Base-by-base conservation (phyloP, 192 early-diverging fungal species). In the Podila epicladia region DNA sequence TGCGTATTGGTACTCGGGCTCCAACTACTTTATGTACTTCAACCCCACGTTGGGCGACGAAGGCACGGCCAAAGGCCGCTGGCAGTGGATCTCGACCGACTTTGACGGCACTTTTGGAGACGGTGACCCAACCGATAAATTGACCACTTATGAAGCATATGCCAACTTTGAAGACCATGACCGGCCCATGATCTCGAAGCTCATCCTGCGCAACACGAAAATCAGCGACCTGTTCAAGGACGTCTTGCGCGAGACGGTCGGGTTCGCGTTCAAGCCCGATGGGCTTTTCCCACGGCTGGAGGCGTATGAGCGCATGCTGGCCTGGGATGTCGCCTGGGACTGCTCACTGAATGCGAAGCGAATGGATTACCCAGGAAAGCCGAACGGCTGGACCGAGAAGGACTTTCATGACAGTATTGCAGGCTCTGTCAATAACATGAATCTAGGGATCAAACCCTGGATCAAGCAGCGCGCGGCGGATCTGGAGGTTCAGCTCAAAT, bases 51-150 rank as follows among this genome's bases (percentile, higher is more conserved):
- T 69, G 15, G 22, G 51, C 3, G 24, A 55, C 22, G 17, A 7
- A 3, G 37, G 5, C 9, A 31, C 64, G 7, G 3, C 29, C 29
- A 66, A 69, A 8, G 74, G 71, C 2, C 51, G 45, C 19, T 84
- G 77, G 77, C 74, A 78, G 20, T 67, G 79, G 22, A 82, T 84
- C 33, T 75, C 83, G 15, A 82, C 79, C 32, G 83, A 84, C 48
- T 84, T 84, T 22, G 83, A 84, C 13, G 83, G 80, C 58, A 74
- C 77, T 2, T 84, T 74, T 59, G 83, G 83, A 12, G 71, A 82
- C 31, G 73, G 78, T 50, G 69, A 73, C 28, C 67, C 79, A 1
- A 51, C 53, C 26, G 78, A 72, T 2, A 48, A 62, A 5, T 15
- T 70, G 24, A 60, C 68, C 3, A 60, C 59, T 9, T 70, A 70